Evolutionary conservation across 768 basidiomycete genomes (phyloP), one percentile per base, ranked within the genome.

Genomic region (Pleurotus citrinopileatus): DNA sequence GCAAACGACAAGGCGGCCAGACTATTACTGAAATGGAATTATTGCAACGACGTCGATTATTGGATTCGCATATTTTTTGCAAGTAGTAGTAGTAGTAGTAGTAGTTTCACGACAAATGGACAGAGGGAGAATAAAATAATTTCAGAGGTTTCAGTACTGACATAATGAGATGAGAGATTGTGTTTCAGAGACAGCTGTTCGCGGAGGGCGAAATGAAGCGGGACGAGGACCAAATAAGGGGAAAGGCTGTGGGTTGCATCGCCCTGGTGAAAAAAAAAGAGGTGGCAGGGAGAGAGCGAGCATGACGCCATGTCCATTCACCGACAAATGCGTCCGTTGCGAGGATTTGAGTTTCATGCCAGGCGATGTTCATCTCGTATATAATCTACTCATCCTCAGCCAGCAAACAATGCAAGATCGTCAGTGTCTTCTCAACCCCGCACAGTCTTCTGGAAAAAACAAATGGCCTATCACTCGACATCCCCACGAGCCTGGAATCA

Each of bases 1-100:
- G 68, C 70, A 59, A 67, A 28, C 67, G 81, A 60, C 60, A 77
- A 69, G 70, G 78, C 12, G 86, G 87, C 15, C 83, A 86, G 58
- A 84, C 82, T 37, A 91, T 90, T 54, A 78, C 80, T n/a, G 89
- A 92, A 68, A 79, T 74, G 17, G 90, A 91, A 67, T 67, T 93
- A 65, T 86, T 94, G 77, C 72, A 85, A 61, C 77, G 93, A 60
- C 80, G 89, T 50, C 80, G 92, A 61, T 65, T 94, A 65, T 73
- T 94, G 51, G 87, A 89, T 59, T 78, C 85, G 48, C 86, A 89
- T 63, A 83, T 87, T 46, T 84, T 77, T n/a, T n/a, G n/a, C 63
- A 74, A 76, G 57, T 71, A 70, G 64, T 61, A 59, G 44, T 56
- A 54, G 40, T 51, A n/a, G n/a, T n/a, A n/a, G n/a, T n/a, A n/a